These are phyloP conservation scores for Cladophialophora carrionii DNA, from an alignment of 2,329 filamentous ascomycete genomes.

Conservation along the genomic window DNA sequence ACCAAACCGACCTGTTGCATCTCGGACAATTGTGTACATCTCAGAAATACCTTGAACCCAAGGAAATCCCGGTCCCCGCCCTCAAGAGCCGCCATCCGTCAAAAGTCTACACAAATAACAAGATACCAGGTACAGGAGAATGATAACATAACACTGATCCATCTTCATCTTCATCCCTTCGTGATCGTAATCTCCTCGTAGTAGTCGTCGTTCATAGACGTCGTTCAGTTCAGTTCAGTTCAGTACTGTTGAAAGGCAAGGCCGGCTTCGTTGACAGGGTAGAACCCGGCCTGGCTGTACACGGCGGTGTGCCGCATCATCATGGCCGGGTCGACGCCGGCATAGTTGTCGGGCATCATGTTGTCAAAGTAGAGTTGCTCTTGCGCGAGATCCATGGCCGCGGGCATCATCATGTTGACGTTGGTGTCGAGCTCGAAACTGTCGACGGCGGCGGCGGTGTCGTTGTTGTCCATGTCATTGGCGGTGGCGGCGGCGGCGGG, in stretches of 20 bases:
- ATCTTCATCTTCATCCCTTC: conserved; percentile 9
- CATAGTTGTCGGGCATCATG: conserved; percentile 13
- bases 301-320: conserved; percentile 6
- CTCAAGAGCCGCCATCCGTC: background rate
- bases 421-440: conserved; percentile 3
- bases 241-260: conserved; percentile 7
- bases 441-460: too few species aligned
- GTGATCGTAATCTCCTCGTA: conserved; percentile 9
- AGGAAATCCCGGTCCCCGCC: background rate
- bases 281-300: conserved; percentile 15
- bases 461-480: conserved; percentile 1
- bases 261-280: background rate
- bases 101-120: conserved; percentile 2
- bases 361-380: conserved; percentile 25
- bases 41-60: background rate
- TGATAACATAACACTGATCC: background rate
- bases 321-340: conserved; percentile 9
- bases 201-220: conserved; percentile 10
- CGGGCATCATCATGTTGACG: conserved; percentile 7
- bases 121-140: background rate
- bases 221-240: conserved; percentile 6
- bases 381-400: conserved; percentile 4
- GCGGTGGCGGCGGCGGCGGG: conserved; percentile 4
- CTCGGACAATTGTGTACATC: conserved; percentile 2
- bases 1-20: conserved; percentile 1